Base-by-base conservation (phyloP, 208 protist genomes). In the Vickermania ingenoplastis region DNA sequence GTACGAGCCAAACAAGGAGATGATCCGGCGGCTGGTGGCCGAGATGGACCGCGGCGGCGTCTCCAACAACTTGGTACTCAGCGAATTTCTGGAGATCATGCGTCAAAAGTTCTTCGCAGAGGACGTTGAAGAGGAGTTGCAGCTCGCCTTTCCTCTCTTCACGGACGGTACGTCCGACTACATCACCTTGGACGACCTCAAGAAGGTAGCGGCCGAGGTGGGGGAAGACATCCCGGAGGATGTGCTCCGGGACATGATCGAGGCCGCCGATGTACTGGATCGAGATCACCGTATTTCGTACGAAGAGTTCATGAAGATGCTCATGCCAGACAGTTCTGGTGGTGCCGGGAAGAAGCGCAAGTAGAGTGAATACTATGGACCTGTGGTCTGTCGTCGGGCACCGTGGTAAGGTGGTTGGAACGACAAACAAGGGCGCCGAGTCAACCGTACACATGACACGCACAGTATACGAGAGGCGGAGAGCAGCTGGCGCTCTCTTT, bases 161-260 rank as follows among this genome's bases (percentile, higher is more conserved):
- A 97, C 96, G 24, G 77, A 89, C 25, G 96, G 95, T 26, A 86
- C 90, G 60, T 95, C 93, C 1, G 93, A 97, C 50, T 96, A 77
- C 59, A 98, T 98, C 59, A 94, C 89, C 17, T 79, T 99, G 30
- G 92, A 98, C 7, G 98, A 99, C 71, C 73, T 99, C 22, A 96
- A 95, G 56, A 62, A 87, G 0, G 94, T 98, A 5, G 92, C 95
- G 22, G 73, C 67, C 1, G 94, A 98, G 62, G 72, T 99, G 1
- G 95, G 94, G 3, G 97, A 99, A 71, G 85, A 96, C 52, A 83
- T 99, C 24, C 79, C 94, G 4, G 97, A 99, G 23, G 95, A 98
- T 22, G 91, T 98, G 28, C 69, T 99, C 41, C 65, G 89, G 60
- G 93, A 93, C 55, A 98, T 99, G 86, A 94, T 99, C 51, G 79